A percentile compares a stretch with the other conserved stretches of the same genome.
These are phyloP conservation scores for Monilinia laxa DNA, from an alignment of 2,329 filamentous ascomycete species.

Conservation along the genomic window DNA sequence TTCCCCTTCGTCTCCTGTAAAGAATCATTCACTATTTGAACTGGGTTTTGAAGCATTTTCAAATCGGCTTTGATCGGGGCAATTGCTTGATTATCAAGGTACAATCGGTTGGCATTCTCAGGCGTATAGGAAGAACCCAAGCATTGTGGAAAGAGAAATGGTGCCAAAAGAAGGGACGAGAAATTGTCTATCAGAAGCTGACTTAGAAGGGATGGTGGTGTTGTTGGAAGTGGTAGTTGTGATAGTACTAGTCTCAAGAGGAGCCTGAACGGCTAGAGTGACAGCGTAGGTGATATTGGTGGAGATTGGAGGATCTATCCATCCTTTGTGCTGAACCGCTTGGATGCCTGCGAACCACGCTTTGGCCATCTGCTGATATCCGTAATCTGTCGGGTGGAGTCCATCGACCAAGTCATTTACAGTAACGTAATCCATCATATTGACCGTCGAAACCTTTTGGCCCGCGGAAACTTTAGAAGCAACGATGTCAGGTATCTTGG, in stretches of 20 bases:
- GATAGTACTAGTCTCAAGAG: neutral
- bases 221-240: neutral
- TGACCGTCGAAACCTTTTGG: slow-evolving; percentile 23
- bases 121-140: neutral
- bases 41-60: neutral
- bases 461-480: slow-evolving; percentile 15
- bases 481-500: slow-evolving; percentile 27
- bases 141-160: neutral
- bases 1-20: neutral
- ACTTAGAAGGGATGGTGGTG: neutral
- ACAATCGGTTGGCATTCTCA: neutral
- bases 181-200: neutral
- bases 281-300: neutral
- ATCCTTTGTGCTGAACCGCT: slow-evolving; percentile 17
- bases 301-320: slow-evolving; percentile 11
- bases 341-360: slow-evolving; percentile 26
- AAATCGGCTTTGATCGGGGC: neutral
- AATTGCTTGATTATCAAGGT: neutral
- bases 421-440: slow-evolving; percentile 26
- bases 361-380: slow-evolving; percentile 29
- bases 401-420: slow-evolving; percentile 25
- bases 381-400: slow-evolving; percentile 30
- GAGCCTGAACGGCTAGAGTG: neutral
- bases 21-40: neutral
- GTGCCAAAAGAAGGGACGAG: neutral